Evolutionary conservation across 108 stramenopile genomes (phyloP).

Genomic region (Craspedostauros australis): DNA sequence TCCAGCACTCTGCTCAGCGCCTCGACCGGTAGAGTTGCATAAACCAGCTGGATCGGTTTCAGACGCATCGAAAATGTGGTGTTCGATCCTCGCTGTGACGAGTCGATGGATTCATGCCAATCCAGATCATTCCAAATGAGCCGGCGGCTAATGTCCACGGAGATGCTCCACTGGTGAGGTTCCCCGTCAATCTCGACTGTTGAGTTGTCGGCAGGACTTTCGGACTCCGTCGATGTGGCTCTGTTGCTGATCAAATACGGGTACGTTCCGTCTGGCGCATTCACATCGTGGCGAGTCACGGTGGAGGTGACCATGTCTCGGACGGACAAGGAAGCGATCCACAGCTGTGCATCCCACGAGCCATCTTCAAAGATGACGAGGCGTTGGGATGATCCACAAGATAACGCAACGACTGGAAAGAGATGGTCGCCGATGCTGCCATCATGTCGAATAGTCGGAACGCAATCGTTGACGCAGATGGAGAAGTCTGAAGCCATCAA

Average conservation of each 20-base stretch:
- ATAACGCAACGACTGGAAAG: slow-evolving; percentile 31
- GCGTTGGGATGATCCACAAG: slow-evolving; percentile 28
- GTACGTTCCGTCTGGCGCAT: no score
- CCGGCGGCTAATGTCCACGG: slow-evolving; percentile 13
- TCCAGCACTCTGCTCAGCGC: slow-evolving; percentile 45
- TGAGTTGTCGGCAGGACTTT: no score
- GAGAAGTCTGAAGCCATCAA: slow-evolving; percentile 34
- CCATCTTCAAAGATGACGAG: slow-evolving; percentile 33
- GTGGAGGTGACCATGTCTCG: slow-evolving; percentile 22
- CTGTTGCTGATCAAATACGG: slow-evolving; percentile 22
- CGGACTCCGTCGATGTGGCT: not conserved
- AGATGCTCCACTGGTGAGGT: slow-evolving; percentile 10
- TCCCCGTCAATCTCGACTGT: slow-evolving; percentile 22
- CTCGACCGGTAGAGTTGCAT: slow-evolving; percentile 52
- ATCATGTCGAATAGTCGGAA: no score
- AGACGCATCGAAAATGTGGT: slow-evolving; percentile 28
- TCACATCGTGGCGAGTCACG: not conserved
- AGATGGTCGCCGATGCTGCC: not conserved
- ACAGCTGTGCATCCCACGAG: slow-evolving; percentile 31
- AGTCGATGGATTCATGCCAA: not conserved
- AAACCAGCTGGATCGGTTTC: slow-evolving; percentile 56
- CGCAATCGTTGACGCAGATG: slow-evolving; percentile 46
- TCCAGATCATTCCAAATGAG: slow-evolving; percentile 9
- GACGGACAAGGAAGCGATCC: slow-evolving; percentile 30
- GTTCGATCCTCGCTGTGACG: slow-evolving; percentile 13